These are phyloP conservation scores for Agarophyton chilense DNA, from an alignment of 23 red algal genomes.

Conservation along the genomic window DNA sequence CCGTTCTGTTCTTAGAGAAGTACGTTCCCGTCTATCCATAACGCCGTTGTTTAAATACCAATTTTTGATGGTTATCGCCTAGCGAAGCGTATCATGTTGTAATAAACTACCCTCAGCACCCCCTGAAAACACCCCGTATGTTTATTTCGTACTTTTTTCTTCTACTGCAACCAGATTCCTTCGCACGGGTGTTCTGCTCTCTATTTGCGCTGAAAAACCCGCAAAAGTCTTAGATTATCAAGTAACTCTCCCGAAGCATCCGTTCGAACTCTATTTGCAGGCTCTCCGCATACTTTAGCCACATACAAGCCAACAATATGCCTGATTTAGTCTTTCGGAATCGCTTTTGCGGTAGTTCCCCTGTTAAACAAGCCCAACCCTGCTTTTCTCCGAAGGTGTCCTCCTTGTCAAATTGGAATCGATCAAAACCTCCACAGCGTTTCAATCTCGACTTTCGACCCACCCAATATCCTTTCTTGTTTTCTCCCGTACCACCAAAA, in stretches of 20 bases:
- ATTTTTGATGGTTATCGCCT: neutral
- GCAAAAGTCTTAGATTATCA: neutral
- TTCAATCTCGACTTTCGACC: no score
- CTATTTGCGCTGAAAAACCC: neutral
- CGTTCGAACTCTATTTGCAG: neutral
- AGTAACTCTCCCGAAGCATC: neutral
- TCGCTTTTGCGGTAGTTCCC: neutral
- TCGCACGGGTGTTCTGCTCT: neutral
- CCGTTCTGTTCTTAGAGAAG: no score
- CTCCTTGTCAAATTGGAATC: no score
- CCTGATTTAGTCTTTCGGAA: neutral
- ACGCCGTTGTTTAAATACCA: no score
- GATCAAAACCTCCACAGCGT: no score
- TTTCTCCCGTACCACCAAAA: no score
- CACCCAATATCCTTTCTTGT: no score
- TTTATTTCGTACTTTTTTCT: neutral
- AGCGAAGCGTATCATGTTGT: neutral
- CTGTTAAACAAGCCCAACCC: neutral
- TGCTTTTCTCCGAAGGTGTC: no score
- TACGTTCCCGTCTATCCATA: no score
- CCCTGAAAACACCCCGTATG: neutral
- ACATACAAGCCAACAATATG: neutral
- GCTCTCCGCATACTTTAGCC: neutral
- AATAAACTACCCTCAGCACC: neutral
- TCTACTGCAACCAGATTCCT: neutral